Percentiles rank a stretch among this genome's conserved stretches.
phyloP scores from a whole-genome alignment of 2,329 filamentous ascomycete genomes.

The Curvularia lunata region DNA sequence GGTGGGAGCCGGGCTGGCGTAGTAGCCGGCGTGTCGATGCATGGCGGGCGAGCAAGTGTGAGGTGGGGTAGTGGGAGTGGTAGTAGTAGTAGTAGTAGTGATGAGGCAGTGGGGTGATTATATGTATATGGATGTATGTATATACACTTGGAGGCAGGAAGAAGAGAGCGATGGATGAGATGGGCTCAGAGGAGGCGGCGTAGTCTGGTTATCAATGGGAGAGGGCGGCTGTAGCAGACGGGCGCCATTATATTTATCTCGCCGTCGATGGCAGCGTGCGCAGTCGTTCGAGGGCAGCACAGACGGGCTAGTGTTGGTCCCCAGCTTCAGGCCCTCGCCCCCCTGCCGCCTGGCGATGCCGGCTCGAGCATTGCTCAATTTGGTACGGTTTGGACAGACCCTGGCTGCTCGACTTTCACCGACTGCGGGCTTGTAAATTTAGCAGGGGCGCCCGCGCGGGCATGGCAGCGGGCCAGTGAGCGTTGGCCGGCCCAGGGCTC shows the following conservation, averaged over 20 bases:
- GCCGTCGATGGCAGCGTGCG: constrained; percentile 30
- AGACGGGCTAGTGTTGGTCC: constrained; percentile 38
- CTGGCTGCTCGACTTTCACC: constrained; percentile 33
- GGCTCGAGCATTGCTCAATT: constrained; percentile 34
- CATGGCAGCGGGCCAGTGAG: constrained; percentile 36
- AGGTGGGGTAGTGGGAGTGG: too few relatives aligned
- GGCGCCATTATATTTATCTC: constrained; percentile 41
- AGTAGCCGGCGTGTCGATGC: constrained; percentile 55
- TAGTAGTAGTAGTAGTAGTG: too few relatives aligned
- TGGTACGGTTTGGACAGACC: constrained; percentile 33
- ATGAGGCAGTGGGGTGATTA: too few relatives aligned
- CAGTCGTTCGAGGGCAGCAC: constrained; percentile 39
- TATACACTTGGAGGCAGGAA: neutral
- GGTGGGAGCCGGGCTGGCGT: constrained; percentile 48
- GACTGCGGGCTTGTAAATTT: constrained; percentile 42
- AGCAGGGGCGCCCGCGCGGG: constrained; percentile 37
- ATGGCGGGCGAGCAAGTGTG: constrained; percentile 40
- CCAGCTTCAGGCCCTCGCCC: constrained; percentile 41
- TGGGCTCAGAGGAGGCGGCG: constrained; percentile 6
- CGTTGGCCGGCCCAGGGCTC: constrained; percentile 29
- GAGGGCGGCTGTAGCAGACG: constrained; percentile 34
- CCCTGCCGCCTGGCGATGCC: constrained; percentile 29
- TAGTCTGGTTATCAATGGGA: constrained; percentile 24
- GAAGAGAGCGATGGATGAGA: neutral
- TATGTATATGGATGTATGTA: neutral